Base-by-base conservation (phyloP, 208 protist genomes). In the Leishmania major region DNA sequence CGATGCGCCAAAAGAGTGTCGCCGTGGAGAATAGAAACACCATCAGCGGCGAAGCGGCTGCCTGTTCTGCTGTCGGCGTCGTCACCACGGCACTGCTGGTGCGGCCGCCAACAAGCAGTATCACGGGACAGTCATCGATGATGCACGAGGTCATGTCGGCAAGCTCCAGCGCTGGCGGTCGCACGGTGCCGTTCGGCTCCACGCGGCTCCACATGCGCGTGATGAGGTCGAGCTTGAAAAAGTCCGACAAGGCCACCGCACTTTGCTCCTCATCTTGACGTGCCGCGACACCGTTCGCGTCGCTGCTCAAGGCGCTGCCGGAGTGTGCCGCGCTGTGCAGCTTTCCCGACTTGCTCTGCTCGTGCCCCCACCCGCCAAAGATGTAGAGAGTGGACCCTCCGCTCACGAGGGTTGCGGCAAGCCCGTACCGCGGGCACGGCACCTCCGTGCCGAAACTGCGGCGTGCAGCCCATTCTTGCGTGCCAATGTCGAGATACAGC, bases 141-240 rank as follows among this genome's bases (percentile, higher is more conserved):
- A 80, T 80, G 43, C 84, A 80, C 15, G 84, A 75, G 1, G 89
- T 84, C 84, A 96, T 88, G 78, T 88, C 86, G 19, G 88, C 89
- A n/a, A 91, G 81, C 69, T 91, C 90, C 79, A 92, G 72, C 51
- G 92, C 75, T 1, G 92, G 92, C 7, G 92, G 92, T 19, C 80
- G 78, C 53, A 94, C 81, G 6, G 83, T 59, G 51, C 92, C 92
- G 77, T 93, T 96, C 37, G 86, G 72, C 71, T 78, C 79, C 45
- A 96, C 80, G 49, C 74, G 81, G 11, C 62, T 80, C 92, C 92
- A 96, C 80, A 87, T 82, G 77, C 87, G 84, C 3, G 86, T 91
- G 75, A 88, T 82, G 45, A 96, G 84, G 78, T 94, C 87, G 75
- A 96, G 87, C 77, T 89, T 84, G 83, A 93, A 91, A 35, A 96